Evolutionary conservation across 805 yeast genomes (phyloP).

Genomic region (Saccharomyces jurei): DNA sequence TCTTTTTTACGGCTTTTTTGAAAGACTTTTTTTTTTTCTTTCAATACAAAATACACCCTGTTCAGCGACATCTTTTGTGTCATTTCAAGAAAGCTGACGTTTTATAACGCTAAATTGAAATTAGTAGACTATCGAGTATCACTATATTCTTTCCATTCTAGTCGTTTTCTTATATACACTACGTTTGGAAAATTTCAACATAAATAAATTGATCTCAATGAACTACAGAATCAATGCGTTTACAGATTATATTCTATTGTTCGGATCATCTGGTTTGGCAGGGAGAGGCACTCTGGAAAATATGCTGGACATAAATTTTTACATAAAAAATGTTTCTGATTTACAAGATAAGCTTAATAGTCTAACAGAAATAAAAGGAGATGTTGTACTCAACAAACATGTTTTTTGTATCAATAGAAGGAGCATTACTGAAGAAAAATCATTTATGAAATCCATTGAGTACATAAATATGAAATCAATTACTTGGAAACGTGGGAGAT

Average conservation of each 20-base stretch:
- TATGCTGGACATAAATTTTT: constrained; percentile 10
- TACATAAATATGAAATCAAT: neutral
- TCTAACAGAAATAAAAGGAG: neutral
- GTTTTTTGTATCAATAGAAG: constrained; percentile 8
- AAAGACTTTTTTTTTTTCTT: neutral
- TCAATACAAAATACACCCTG: too few species aligned
- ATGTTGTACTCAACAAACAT: constrained; percentile 2
- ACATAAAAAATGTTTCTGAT: neutral
- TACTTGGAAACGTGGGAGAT: constrained; percentile 1
- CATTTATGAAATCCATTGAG: neutral
- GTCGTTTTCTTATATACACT: neutral
- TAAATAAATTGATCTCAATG: neutral
- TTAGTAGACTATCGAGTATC: too few species aligned
- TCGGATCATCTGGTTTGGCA: constrained; percentile 21
- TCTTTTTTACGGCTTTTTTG: neutral
- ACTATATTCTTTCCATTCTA: neutral
- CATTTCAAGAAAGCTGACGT: neutral
- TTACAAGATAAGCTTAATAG: neutral
- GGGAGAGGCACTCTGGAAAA: constrained; percentile 13
- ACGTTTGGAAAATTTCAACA: neutral
- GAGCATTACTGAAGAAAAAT: neutral
- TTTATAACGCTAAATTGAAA: too few species aligned
- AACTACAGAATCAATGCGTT: neutral
- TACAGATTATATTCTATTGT: constrained; percentile 10
- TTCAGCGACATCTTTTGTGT: neutral